Evolutionary conservation across 176 grass and related monocot genomes (phyloP), one percentile per base, ranked within the genome.

Genomic region (Otatea glauca): DNA sequence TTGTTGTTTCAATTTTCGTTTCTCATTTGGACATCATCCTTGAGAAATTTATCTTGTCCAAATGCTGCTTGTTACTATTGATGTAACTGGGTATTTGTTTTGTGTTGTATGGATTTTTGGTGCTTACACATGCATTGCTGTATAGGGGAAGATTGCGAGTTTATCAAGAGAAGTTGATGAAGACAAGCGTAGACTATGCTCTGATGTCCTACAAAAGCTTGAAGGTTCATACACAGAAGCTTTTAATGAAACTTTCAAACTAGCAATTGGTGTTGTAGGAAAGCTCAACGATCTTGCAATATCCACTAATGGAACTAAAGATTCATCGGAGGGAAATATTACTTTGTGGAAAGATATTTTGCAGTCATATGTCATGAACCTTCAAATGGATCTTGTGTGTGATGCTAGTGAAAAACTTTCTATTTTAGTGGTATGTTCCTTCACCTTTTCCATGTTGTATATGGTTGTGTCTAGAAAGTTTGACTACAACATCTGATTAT

Each of bases 341-440:
- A 78, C 89, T 56, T 83, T 86, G 45, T 98, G 96, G 93, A 92
- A 93, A 80, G 81, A 92, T 84, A 76, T 92, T 92, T 83, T 95
- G 80, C 65, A 90, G 62, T 92, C 89, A 48, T 91, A 88, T 89
- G 49, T 55, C 29, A 79, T 66, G 61, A 89, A 82, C 79, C 87
- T 98, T 59, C 83, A 90, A 85, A 79, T 95, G 48, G 86, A 90
- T 12, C 65, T 78, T 86, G 79, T 98, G 14, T 86, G 83, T 88
- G 83, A 44, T 87, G 83, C 85, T 83, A 37, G 80, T 85, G 88
- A 90, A 60, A 92, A 38, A 65, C 86, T 92, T 53, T 67, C 89
- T 79, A 47, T 55, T 74, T 75, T 70, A 84, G 72, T 62, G 85
- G 96, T 98, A 89, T 84, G 74, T 86, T 82, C 75, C 77, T 81